Evolutionary conservation across 768 basidiomycete species (phyloP), one percentile per base, ranked within the genome.

Genomic region (Lactarius tabidus): DNA sequence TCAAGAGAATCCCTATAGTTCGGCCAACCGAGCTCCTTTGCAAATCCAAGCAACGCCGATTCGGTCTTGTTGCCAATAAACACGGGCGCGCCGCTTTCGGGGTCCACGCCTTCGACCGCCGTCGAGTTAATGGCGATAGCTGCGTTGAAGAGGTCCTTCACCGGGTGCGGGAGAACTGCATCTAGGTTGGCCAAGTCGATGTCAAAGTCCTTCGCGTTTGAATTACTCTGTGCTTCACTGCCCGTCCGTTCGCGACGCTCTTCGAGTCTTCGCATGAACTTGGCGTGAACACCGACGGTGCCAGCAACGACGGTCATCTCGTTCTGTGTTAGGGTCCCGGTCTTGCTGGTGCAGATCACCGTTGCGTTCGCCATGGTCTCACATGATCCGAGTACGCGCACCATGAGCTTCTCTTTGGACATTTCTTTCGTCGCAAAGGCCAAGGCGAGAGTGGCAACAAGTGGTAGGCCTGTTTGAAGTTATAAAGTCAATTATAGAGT

Each of bases 351-450:
- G 77, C 93, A 95, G 4, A 98, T 85, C 64, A 98, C 95, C 26
- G 91, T 95, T 6, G 96, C 92, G 71, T 98, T 98, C 26, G 92
- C 96, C 96, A 98, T 98, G 0, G 94, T 98, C 78, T 99, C 97
- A 76, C 96, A 98, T 17, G 95, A 95, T 7, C 92, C 92, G 39
- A 99, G 85, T 6, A 98, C 92, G 61, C 96, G 94, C 35, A 98
- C 97, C 51, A 99, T 85, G 0, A 98, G 81, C 59, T 97, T 97
- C 76, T 95, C 91, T 72, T 88, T 84, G 12, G 95, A 91, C 97
- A 98, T 98, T 20, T 95, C 89, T 72, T 91, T 95, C 55, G 97
- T 99, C 0, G 96, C 97, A 72, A 98, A 99, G 1, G 96, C 93
- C 36, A 99, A 80, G 0, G 97, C 97, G 56, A 99, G 85, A 0